A percentile compares a stretch with the other conserved stretches of the same genome.
phyloP scores from a whole-genome alignment of 805 yeast genomes.

The Pichia nanzhaoensis region DNA sequence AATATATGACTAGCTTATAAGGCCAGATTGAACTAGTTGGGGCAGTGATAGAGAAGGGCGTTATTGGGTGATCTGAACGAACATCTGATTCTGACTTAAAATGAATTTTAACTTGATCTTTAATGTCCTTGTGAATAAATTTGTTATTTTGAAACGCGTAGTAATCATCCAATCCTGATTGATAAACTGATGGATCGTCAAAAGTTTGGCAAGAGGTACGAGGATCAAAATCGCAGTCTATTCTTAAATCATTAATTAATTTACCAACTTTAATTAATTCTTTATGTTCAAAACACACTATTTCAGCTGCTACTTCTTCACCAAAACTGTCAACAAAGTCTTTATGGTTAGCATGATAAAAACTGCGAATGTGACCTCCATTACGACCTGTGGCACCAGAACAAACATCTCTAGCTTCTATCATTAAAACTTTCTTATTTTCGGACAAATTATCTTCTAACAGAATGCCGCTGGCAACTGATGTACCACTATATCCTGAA shows the following conservation, averaged over 20 bases:
- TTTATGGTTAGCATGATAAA: slow-evolving; percentile 18
- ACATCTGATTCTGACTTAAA: slow-evolving; percentile 28
- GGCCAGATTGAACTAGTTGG: slow-evolving; percentile 44
- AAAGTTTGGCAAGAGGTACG: slow-evolving; percentile 32
- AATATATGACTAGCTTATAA: slow-evolving; percentile 33
- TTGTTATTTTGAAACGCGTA: slow-evolving; percentile 25
- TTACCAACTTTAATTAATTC: slow-evolving; percentile 27
- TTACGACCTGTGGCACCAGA: slow-evolving; percentile 42
- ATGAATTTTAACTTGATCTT: slow-evolving; percentile 27
- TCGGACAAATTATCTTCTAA: slow-evolving; percentile 19
- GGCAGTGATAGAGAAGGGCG: slow-evolving; percentile 29
- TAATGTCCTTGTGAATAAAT: slow-evolving; percentile 20
- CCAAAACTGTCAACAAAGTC: slow-evolving; percentile 18
- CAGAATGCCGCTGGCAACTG: slow-evolving; percentile 26
- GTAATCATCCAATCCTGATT: slow-evolving; percentile 18
- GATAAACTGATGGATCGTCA: slow-evolving; percentile 16
- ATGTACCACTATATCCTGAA: slow-evolving; percentile 40
- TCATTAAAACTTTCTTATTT: slow-evolving; percentile 12
- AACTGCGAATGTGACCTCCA: slow-evolving; percentile 43
- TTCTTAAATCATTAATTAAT: slow-evolving; percentile 27
- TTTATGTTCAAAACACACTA: slow-evolving; percentile 34
- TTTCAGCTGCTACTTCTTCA: slow-evolving; percentile 28
- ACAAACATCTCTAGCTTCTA: slow-evolving; percentile 37
- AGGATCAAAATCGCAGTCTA: slow-evolving; percentile 35
- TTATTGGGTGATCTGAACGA: slow-evolving; percentile 23